Evolutionary conservation across 2,329 filamentous ascomycete species (phyloP), one percentile per base, ranked within the genome.

Genomic region (Pseudocercospora pini-densiflorae): DNA sequence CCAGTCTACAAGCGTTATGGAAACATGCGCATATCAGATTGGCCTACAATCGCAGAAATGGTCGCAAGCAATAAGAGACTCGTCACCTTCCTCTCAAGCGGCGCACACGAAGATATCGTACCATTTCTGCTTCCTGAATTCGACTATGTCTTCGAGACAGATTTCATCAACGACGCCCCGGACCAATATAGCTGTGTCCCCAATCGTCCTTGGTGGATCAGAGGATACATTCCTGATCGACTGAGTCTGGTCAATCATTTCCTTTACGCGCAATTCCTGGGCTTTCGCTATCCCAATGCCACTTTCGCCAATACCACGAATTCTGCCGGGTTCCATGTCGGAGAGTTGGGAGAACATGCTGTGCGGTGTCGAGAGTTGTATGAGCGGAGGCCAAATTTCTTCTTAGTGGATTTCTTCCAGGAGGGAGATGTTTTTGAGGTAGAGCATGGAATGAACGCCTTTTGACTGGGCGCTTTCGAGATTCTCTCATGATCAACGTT

Each of bases 241-340:
- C 80, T 83, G 78, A 80, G 80, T 66, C 75, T 83, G 19, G 76
- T 83, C 63, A 84, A 84, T 59, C 82, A 84, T 69, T 83, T 82
- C 68, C 72, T 84, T 8, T 80, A 84, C 60, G 72, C 79, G 2
- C 78, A 82, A 54, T 73, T 83, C 24, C 65, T 82, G 0, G 81
- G 81, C 2, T 73, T 81, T 27, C 68, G 78, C 53, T 73, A 83
- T 27, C 82, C 82, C 3, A 81, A 83, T 64, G 77, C 79, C 6
- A 68, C 74, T 2, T 75, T 69, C 21, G 82, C 81, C 5, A 71
- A 67, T 2, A 77, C 66, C n/a, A 83, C 82, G 2, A 84, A 84
- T 64, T 77, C 79, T 4, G 79, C 77, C 7, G 77, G 70, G 1
- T 71, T 75, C 71, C 8, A 79, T 78, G 65, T 79, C 78, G 62